phyloP scores from a whole-genome alignment of 2,329 filamentous ascomycete species.

The Aspergillus terreus region DNA sequence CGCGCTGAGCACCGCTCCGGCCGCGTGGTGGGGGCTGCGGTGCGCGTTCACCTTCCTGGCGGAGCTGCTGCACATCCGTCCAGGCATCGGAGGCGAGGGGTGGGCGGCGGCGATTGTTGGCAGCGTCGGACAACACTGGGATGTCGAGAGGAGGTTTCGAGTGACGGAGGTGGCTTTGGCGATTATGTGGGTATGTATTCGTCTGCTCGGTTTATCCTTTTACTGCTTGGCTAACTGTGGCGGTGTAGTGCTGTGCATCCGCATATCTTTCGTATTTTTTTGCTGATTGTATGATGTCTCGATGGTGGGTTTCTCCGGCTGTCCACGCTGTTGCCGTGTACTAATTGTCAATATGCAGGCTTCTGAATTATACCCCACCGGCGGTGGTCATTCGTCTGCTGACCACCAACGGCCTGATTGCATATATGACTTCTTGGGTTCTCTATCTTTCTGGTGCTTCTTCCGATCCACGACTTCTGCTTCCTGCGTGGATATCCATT shows the following conservation, averaged over 20 bases:
- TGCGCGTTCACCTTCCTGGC: constrained; percentile 66
- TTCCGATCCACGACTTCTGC: constrained; percentile 64
- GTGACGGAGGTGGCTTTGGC: constrained; percentile 69
- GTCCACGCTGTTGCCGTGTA: neutral
- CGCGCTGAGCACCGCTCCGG: constrained; percentile 67
- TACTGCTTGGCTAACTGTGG: constrained; percentile 3
- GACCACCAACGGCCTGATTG: constrained; percentile 69
- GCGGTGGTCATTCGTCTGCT: constrained; percentile 77
- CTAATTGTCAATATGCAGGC: constrained; percentile 47
- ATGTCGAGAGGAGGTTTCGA: constrained; percentile 48
- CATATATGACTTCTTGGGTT: constrained; percentile 69
- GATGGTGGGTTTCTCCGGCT: constrained; percentile 56
- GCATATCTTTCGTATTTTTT: constrained; percentile 80
- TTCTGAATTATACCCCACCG: constrained; percentile 74
- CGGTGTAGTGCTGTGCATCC: constrained; percentile 64
- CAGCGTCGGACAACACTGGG: constrained; percentile 38
- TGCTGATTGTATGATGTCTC: constrained; percentile 78
- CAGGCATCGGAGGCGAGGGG: constrained; percentile 40
- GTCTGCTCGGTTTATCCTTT: constrained; percentile 20
- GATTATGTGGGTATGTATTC: constrained; percentile 64
- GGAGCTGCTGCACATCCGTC: constrained; percentile 53
- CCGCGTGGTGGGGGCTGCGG: constrained; percentile 67
- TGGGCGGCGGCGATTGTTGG: constrained; percentile 37
- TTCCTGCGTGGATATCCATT: constrained; percentile 75
- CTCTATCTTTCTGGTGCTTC: constrained; percentile 68